phyloP scores from a whole-genome alignment of 2,329 filamentous ascomycete genomes.

The Phyllosticta ampelicida region DNA sequence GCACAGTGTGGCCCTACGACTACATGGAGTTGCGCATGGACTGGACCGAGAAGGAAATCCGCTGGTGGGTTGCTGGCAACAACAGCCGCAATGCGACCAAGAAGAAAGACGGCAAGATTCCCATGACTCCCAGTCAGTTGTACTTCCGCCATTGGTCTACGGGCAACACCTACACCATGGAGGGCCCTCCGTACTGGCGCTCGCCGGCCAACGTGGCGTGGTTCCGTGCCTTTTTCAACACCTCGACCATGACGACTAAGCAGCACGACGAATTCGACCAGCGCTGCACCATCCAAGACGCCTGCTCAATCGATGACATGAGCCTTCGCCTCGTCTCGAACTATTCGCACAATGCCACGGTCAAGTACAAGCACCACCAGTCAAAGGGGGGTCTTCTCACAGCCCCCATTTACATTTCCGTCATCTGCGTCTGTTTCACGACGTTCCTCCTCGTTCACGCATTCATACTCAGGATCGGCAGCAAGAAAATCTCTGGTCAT shows the following conservation, averaged over 20 bases:
- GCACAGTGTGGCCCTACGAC: constrained; percentile 30
- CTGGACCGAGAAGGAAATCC: constrained; percentile 34
- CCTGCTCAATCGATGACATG: constrained; percentile 27
- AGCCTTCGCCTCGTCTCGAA: constrained; percentile 24
- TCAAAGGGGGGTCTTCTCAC: constrained; percentile 18
- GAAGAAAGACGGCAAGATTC: constrained; percentile 24
- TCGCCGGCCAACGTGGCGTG: constrained; percentile 35
- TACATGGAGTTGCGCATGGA: constrained; percentile 39
- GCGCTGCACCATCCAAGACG: constrained; percentile 20
- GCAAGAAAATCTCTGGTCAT: constrained; percentile 14
- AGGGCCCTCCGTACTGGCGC: constrained; percentile 33
- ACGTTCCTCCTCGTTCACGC: constrained; percentile 22
- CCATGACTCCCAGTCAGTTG: constrained; percentile 32
- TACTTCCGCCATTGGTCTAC: constrained; percentile 40
- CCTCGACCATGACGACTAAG: constrained; percentile 29
- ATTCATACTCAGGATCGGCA: constrained; percentile 18
- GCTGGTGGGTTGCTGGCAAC: constrained; percentile 33
- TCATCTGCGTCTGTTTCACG: constrained; percentile 21
- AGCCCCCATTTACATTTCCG: constrained; percentile 24
- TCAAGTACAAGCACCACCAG: constrained; percentile 22
- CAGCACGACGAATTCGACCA: constrained; percentile 19
- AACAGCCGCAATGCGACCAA: constrained; percentile 24
- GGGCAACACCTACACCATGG: constrained; percentile 34
- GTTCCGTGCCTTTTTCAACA: constrained; percentile 42
- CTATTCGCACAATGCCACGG: constrained; percentile 16